Evolutionary conservation across 2,329 filamentous ascomycete genomes (phyloP).

Genomic region (Botrytis medusae): DNA sequence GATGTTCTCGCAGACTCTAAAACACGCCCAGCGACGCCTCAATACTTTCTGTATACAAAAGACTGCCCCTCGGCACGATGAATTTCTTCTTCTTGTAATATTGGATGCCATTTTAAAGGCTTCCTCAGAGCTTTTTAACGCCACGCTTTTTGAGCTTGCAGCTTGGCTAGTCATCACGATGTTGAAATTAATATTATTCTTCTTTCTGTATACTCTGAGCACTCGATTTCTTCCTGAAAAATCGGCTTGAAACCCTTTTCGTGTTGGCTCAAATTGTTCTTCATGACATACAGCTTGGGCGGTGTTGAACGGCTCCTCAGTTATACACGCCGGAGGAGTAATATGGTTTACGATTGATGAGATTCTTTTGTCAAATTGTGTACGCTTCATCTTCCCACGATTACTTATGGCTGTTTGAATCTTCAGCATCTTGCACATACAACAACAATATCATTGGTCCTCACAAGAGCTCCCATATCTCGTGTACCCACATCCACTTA

Average conservation of each 20-base stretch:
- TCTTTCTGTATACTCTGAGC: not conserved
- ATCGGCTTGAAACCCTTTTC: not conserved
- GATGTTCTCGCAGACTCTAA: not conserved
- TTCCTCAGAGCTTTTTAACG: not conserved
- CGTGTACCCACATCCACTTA: not conserved
- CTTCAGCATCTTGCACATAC: not conserved
- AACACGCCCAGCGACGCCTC: not conserved
- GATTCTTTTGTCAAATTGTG: not conserved
- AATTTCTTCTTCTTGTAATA: not conserved
- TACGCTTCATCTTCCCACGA: not conserved
- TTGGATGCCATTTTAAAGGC: not conserved
- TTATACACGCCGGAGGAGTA: not conserved
- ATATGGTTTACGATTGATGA: not conserved
- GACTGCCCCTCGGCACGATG: not conserved
- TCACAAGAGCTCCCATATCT: not conserved
- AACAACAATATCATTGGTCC: not conserved
- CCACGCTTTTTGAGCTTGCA: not conserved
- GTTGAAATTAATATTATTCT: not conserved
- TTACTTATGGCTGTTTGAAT: not conserved
- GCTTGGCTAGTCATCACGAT: not conserved
- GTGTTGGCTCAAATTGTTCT: not conserved
- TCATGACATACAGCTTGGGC: not conserved
- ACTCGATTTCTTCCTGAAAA: not conserved
- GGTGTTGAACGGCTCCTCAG: not conserved
- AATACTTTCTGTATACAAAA: not conserved